Evolutionary conservation across 208 protist genomes (phyloP).

Genomic region (Leishmania arabica): DNA sequence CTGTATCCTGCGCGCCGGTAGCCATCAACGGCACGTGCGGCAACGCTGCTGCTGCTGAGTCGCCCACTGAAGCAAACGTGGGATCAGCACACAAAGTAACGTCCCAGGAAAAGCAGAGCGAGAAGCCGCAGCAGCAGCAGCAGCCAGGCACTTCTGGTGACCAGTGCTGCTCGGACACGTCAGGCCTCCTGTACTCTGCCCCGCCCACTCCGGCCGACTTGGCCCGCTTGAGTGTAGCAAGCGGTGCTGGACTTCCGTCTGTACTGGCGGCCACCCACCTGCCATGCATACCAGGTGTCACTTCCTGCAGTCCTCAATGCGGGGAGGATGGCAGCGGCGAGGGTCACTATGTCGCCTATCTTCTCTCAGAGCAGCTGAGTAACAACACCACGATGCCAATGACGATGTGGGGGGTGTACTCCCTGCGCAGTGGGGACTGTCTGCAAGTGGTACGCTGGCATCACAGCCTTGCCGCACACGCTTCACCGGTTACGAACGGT

Average conservation of each 20-base stretch:
- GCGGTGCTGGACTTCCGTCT: not conserved
- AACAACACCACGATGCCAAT: not conserved
- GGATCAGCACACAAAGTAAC: not conserved
- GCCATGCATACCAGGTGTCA: not conserved
- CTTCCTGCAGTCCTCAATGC: not conserved
- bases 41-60: not conserved
- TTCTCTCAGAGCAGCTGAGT: not conserved
- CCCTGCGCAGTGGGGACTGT: not conserved
- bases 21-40: not conserved
- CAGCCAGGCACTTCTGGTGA: not conserved
- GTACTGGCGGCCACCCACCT: constrained; percentile 1
- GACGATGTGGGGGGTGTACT: constrained; percentile 15
- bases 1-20: not conserved
- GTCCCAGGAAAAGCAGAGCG: not conserved
- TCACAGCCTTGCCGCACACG: not conserved
- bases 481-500: not conserved
- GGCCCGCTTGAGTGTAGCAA: not conserved
- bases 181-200: constrained; percentile 5
- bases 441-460: constrained; percentile 25
- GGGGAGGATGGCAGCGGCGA: not conserved
- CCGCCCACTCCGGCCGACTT: not conserved
- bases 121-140: constrained; percentile 2
- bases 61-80: not conserved
- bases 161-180: not conserved
- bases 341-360: constrained; percentile 3